These are phyloP conservation scores for Globisporangium okanoganense DNA, from an alignment of 352 stramenopile genomes.

Conservation along the genomic window DNA sequence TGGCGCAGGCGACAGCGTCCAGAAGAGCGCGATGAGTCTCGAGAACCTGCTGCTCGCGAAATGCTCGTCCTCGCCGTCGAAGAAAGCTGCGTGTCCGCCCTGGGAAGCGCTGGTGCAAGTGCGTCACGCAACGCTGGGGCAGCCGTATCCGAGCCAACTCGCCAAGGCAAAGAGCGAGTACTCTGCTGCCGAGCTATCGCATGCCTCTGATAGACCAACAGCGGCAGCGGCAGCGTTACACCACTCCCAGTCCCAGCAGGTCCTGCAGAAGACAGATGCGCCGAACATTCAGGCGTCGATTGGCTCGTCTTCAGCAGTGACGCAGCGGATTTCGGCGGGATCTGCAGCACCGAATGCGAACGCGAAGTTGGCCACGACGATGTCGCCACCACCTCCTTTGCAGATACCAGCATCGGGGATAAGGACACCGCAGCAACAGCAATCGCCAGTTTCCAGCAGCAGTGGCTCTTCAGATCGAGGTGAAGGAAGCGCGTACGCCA, in stretches of 20 bases:
- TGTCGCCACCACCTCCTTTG: background rate
- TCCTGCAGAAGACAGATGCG: background rate
- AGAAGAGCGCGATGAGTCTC: constrained; percentile 57
- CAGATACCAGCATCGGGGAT: background rate
- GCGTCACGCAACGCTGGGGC: constrained; percentile 48
- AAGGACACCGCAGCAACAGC: constrained; percentile 2
- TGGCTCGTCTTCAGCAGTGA: background rate
- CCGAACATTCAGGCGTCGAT: background rate
- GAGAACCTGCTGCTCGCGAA: constrained; percentile 75
- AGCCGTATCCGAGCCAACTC: constrained; percentile 9
- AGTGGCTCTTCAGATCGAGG: constrained; percentile 2
- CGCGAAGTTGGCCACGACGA: background rate
- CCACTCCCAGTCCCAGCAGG: constrained; percentile 9
- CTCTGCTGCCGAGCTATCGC: background rate
- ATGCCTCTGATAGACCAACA: no score
- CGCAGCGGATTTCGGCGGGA: background rate
- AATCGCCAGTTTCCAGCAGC: constrained; percentile 10
- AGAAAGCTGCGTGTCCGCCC: constrained; percentile 61
- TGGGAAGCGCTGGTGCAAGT: constrained; percentile 77
- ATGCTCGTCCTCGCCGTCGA: constrained; percentile 64
- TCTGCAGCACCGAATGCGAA: background rate
- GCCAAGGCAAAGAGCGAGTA: constrained; percentile 11
- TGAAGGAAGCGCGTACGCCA: background rate
- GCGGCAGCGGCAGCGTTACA: background rate
- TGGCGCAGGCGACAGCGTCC: constrained; percentile 14